phyloP scores from a whole-genome alignment of 495 filamentous ascomycete genomes.

The Staphylotrichum longicolle region DNA sequence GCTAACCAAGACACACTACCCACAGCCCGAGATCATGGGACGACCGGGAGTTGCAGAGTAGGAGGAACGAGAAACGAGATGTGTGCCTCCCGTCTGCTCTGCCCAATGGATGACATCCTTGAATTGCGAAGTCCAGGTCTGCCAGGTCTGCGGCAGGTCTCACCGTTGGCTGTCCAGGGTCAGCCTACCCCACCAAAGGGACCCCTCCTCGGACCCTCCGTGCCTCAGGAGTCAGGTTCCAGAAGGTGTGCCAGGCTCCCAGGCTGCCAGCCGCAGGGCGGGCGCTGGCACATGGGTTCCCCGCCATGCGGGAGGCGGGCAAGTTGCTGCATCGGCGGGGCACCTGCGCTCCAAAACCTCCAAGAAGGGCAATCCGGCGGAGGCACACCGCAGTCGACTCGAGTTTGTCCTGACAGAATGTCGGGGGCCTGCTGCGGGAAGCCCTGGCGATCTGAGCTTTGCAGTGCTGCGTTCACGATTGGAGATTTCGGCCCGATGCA shows the following conservation, averaged over 20 bases:
- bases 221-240: neutral
- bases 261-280: too few relatives aligned
- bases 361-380: neutral
- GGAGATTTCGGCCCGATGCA: neutral
- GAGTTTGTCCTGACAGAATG: too few relatives aligned
- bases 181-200: conserved; percentile 9
- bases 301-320: conserved; percentile 7
- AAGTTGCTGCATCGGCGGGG: neutral
- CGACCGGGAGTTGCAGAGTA: too few relatives aligned
- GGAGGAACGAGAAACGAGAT: too few relatives aligned
- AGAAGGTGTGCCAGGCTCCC: neutral
- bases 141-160: neutral
- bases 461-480: neutral
- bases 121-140: neutral
- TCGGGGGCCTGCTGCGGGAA: too few relatives aligned
- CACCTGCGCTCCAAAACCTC: neutral
- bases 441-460: too few relatives aligned
- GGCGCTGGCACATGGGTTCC: neutral
- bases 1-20: neutral
- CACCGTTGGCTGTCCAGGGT: neutral
- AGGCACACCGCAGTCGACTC: neutral
- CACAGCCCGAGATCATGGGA: neutral
- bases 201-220: neutral
- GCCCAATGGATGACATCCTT: conserved; percentile 7
- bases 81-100: too few relatives aligned